These are phyloP conservation scores for Acacia pycnantha DNA, from an alignment of 331 rosid species.

Conservation along the genomic window DNA sequence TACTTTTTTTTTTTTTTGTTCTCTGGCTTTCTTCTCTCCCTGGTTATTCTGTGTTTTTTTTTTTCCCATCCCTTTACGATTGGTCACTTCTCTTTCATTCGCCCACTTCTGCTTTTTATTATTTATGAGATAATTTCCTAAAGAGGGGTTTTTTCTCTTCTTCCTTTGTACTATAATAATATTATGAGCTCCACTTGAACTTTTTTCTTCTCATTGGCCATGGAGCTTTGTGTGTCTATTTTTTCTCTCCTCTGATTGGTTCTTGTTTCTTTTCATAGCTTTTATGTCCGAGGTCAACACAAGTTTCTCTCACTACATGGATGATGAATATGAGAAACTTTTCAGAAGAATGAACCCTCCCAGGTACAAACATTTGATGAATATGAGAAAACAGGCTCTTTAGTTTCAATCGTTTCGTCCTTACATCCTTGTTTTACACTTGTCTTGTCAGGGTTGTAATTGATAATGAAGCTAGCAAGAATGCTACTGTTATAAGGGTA, in stretches of 20 bases:
- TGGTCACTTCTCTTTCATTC: slow-evolving; percentile 30
- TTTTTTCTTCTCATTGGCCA: slow-evolving; percentile 40
- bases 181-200: slow-evolving; percentile 20
- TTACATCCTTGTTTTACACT: slow-evolving; percentile 23
- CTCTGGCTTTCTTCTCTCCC: slow-evolving; percentile 33
- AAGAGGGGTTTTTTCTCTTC: neutral
- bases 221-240: slow-evolving; percentile 38
- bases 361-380: slow-evolving; percentile 51
- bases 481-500: slow-evolving; percentile 92
- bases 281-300: slow-evolving; percentile 67
- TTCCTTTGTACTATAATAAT: slow-evolving; percentile 14
- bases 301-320: slow-evolving; percentile 80
- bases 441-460: slow-evolving; percentile 81
- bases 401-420: slow-evolving; percentile 10
- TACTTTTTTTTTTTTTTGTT: slow-evolving; percentile 14
- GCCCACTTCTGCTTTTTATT: slow-evolving; percentile 26
- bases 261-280: slow-evolving; percentile 40
- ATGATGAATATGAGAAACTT: slow-evolving; percentile 86
- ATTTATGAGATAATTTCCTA: neutral
- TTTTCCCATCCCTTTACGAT: slow-evolving; percentile 32
- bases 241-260: slow-evolving; percentile 46
- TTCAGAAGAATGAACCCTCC: slow-evolving; percentile 94
- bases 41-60: slow-evolving; percentile 38
- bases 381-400: neutral
- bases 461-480: slow-evolving; percentile 82